Evolutionary conservation across 441 rosid genomes (phyloP).

Genomic region (Isatis lusitanica): DNA sequence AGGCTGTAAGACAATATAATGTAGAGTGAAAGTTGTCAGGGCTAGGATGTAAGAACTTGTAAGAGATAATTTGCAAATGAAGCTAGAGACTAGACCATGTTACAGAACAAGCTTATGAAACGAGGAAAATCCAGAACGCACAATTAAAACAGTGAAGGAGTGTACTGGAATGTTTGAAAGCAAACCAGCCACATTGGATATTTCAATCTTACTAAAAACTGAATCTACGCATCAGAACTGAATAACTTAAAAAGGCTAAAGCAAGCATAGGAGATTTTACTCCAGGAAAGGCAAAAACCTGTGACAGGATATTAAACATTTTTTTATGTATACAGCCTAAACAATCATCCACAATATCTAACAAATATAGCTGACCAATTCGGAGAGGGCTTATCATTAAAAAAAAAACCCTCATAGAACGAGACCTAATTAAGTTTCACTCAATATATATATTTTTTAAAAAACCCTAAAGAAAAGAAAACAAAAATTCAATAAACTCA

Average conservation of each 20-base stretch:
- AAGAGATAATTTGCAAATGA: not conserved
- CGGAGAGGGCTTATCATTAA: too few species aligned
- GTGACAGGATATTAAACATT: not conserved
- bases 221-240: not conserved
- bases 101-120: not conserved
- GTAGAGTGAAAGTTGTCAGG: slow-evolving; percentile 12
- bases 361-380: too few species aligned
- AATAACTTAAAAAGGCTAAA: too few species aligned
- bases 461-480: not conserved
- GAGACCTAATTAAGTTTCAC: not conserved
- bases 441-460: not conserved
- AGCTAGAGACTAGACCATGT: not conserved
- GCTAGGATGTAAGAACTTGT: not conserved
- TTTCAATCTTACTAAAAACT: not conserved
- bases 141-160: not conserved
- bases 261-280: not conserved
- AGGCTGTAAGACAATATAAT: slow-evolving; percentile 59
- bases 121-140: not conserved
- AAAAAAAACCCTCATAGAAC: too few species aligned
- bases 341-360: not conserved
- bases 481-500: slow-evolving; percentile 40
- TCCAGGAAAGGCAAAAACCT: not conserved
- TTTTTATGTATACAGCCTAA: not conserved
- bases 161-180: not conserved
- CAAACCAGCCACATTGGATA: not conserved